Conservation (phyloP, 331 rosid genomes). For the Quercus phellos region DNA sequence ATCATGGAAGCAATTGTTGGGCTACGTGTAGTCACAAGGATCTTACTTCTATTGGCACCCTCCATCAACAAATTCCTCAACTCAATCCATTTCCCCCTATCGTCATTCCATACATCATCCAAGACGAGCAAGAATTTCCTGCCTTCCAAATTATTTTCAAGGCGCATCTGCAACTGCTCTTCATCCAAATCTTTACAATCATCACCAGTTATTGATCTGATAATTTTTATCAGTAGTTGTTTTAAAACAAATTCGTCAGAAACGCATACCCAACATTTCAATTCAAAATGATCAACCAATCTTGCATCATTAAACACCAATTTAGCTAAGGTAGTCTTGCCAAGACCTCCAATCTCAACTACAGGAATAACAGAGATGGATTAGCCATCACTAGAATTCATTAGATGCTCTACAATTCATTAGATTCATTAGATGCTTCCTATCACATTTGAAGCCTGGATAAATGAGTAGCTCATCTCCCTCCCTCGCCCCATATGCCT, state of each 20-base stretch:
- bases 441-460: slow-evolving; percentile 13
- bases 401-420: not conserved
- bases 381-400: not conserved
- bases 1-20: not conserved
- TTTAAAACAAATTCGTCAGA: not conserved
- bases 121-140: slow-evolving; percentile 14
- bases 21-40: slow-evolving; percentile 19
- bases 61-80: slow-evolving; percentile 12
- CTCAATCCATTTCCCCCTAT: slow-evolving; percentile 10
- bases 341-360: slow-evolving; percentile 29
- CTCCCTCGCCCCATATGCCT: not conserved
- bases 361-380: slow-evolving; percentile 9
- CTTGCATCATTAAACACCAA: slow-evolving; percentile 19
- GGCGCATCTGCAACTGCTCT: not conserved
- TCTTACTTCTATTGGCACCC: slow-evolving; percentile 13
- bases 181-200: not conserved
- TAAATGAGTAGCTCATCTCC: not conserved
- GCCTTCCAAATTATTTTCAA: not conserved
- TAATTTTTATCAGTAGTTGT: not conserved
- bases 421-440: not conserved
- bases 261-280: slow-evolving; percentile 22
- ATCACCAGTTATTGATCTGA: not conserved
- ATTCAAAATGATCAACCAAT: not conserved
- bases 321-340: slow-evolving; percentile 19
- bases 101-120: slow-evolving; percentile 28